A percentile compares a stretch with the other conserved stretches of the same genome.
These are phyloP conservation scores for Viridothelium virens DNA, from an alignment of 495 filamentous ascomycete genomes.

Conservation along the genomic window DNA sequence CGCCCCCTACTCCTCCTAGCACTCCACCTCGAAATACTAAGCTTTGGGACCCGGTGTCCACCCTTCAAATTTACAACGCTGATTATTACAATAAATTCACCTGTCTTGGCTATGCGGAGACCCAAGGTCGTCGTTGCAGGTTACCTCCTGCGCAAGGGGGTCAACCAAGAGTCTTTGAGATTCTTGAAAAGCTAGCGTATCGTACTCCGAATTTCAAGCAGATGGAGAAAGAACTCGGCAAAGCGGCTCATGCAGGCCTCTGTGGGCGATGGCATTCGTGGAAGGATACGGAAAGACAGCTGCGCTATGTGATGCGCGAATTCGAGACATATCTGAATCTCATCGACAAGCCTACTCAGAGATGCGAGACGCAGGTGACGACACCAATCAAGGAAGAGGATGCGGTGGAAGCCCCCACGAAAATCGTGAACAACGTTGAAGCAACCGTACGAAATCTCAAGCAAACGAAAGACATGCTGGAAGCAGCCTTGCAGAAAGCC, in stretches of 20 bases:
- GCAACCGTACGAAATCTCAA: not conserved
- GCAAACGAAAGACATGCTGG: not conserved
- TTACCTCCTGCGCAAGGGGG: not conserved
- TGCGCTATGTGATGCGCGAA: not conserved
- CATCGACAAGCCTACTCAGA: not conserved
- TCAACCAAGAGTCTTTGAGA: not conserved
- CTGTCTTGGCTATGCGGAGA: not conserved
- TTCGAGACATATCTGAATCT: not conserved
- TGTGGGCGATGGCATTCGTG: not conserved
- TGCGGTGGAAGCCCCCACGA: not conserved
- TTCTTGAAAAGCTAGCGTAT: not conserved
- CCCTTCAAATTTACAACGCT: not conserved
- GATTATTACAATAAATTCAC: not conserved
- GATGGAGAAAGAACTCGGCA: not conserved
- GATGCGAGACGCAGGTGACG: not conserved
- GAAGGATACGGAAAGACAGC: not conserved
- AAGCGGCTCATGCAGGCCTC: not conserved
- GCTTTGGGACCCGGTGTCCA: not conserved
- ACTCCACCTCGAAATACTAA: not conserved
- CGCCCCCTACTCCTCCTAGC: not conserved
- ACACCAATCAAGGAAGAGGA: not conserved
- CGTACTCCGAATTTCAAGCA: not conserved
- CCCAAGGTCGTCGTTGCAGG: not conserved
- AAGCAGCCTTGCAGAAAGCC: not conserved
- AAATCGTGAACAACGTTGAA: not conserved